These are phyloP conservation scores for Proteromonas lacertae DNA, from an alignment of 352 stramenopile species.

Conservation along the genomic window DNA sequence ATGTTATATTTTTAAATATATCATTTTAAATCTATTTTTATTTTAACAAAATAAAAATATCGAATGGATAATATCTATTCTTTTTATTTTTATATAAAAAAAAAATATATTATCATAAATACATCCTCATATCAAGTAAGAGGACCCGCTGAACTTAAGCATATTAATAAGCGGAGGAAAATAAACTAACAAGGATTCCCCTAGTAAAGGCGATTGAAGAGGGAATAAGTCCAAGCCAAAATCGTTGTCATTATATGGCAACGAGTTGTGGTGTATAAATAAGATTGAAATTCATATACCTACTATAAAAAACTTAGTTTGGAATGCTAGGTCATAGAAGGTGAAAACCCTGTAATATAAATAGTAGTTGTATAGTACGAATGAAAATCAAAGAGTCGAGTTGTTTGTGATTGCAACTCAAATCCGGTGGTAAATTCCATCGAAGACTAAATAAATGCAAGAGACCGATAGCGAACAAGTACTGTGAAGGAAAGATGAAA, in stretches of 20 bases:
- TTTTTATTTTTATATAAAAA: no score
- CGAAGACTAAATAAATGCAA: slow-evolving; percentile 6
- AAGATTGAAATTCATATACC: no score
- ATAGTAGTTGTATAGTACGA: slow-evolving; percentile 6
- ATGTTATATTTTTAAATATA: no score
- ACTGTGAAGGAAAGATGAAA: slow-evolving; percentile 7
- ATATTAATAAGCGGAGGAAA: slow-evolving; percentile 31
- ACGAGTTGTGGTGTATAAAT: slow-evolving; percentile 9
- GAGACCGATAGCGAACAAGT: slow-evolving; percentile 8
- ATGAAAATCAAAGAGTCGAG: not conserved
- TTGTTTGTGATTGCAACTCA: slow-evolving; percentile 2
- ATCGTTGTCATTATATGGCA: slow-evolving; percentile 22
- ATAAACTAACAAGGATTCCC: slow-evolving; percentile 43
- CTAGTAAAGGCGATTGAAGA: slow-evolving; percentile 36
- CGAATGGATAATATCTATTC: no score
- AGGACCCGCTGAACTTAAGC: slow-evolving; percentile 24
- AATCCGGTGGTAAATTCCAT: slow-evolving; percentile 3
- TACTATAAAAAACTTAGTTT: slow-evolving; percentile 18
- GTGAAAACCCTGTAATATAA: slow-evolving; percentile 33
- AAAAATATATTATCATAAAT: no score
- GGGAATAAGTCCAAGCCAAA: slow-evolving; percentile 27
- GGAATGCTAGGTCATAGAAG: slow-evolving; percentile 22
- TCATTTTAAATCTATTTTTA: no score
- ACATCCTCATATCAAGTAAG: slow-evolving; percentile 17
- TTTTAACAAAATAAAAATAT: no score